Base-by-base conservation (phyloP, 139 green algal genomes). In the Zygnema circumcarinatum region DNA sequence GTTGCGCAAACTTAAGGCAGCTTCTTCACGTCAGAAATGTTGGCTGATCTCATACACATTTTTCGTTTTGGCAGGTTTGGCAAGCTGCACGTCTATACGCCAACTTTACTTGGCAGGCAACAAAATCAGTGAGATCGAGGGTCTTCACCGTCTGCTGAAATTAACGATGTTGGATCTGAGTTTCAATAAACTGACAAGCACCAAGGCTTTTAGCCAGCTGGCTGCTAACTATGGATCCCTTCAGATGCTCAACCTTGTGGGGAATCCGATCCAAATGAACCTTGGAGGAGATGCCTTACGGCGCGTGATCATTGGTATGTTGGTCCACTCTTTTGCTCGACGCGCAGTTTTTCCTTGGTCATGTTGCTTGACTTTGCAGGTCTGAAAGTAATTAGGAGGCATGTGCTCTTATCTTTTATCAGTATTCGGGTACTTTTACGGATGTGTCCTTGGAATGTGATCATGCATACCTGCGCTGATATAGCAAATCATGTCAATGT, bases 131-230 rank as follows among this genome's bases (percentile, higher is more conserved):
- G 85, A 90, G 36, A 53, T 90, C 33, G 85, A 90, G 36, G 85
- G 85, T 38, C 76, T 90, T 47, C 85, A 90, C 85, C 85, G 85
- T 38, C 85, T 90, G 76, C 85, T 90, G n/a, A 90, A 90, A 69
- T 69, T 90, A 25, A 62, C 78, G 2, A 69, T 90, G 76, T 79
- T 90, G 1, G 85, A 90, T 69, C 40, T 90, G 36, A 56, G 78
- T 42, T 22, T 1, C 22, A 90, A 90, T 79, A 88, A 88, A 40
- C 36, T 90, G 41, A 90, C 47, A 69, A 52, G 35, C 54, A 90
- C 79, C 54, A 90, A 90, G 79, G 40, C 80, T 32, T 69, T 90
- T 7, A 69, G 85, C 25, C 85, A 90, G 85, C 76, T 90, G 11
- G 85, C 85, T 0, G 85, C 85, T 29, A 90, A 90, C 67, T 90